Conservation (phyloP, 1,284 basidiomycete species). For the Schizophyllum commune region DNA sequence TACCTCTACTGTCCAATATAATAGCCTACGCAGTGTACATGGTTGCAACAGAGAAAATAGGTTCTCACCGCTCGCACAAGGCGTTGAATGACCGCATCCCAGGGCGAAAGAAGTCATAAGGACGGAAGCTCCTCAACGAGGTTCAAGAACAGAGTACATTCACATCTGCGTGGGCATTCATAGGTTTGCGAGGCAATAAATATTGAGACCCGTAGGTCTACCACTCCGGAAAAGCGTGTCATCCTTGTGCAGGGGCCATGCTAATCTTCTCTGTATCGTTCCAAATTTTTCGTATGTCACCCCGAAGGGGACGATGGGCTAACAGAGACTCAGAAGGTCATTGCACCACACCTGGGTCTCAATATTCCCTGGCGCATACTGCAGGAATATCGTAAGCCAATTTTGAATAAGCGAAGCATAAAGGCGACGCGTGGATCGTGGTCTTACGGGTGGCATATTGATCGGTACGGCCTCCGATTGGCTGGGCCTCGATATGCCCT, state of each 20-base stretch:
- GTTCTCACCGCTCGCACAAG: background rate
- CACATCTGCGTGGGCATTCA: too few species aligned
- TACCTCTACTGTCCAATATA: background rate
- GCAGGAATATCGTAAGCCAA: too few species aligned
- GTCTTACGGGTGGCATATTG: too few species aligned
- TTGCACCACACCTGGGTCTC: too few species aligned
- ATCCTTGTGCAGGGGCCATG: conserved; percentile 1
- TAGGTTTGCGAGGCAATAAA: background rate
- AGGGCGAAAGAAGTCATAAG: background rate
- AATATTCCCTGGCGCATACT: too few species aligned
- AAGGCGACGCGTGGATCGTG: too few species aligned
- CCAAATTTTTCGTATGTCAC: background rate
- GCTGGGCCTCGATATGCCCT: too few species aligned
- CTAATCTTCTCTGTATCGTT: conserved; percentile 1
- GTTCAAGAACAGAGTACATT: too few species aligned
- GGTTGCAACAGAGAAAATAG: background rate
- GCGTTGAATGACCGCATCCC: background rate
- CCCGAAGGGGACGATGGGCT: background rate
- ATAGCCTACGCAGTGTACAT: background rate
- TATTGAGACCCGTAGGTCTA: conserved; percentile 1
- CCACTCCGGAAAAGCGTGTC: background rate
- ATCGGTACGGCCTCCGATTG: too few species aligned
- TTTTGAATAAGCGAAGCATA: too few species aligned
- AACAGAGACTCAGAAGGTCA: too few species aligned
- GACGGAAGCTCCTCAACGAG: too few species aligned